Conservation (phyloP, 768 basidiomycete species). For the Pisolithus sp. region DNA sequence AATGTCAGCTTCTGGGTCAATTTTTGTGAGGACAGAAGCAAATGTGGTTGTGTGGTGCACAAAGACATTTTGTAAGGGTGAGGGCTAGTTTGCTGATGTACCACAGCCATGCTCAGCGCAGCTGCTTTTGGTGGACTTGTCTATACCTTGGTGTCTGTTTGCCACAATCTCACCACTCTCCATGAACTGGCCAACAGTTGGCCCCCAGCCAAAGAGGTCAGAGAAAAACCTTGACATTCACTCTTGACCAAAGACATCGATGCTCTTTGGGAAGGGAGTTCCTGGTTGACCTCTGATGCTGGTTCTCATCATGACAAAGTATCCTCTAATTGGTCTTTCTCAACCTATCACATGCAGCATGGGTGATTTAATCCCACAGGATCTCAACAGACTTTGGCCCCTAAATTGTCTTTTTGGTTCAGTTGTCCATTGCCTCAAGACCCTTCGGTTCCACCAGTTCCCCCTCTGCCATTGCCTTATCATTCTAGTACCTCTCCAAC, state of each 20-base stretch:
- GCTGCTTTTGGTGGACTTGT: constrained; percentile 53
- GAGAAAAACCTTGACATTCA: constrained; percentile 53
- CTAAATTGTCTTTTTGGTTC: constrained; percentile 63
- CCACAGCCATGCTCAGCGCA: constrained; percentile 46
- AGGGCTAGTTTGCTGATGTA: too few relatives aligned
- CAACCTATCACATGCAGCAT: constrained; percentile 47
- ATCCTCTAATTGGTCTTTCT: constrained; percentile 66
- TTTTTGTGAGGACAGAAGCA: too few relatives aligned
- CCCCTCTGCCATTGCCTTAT: too few relatives aligned
- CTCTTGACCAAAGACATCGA: constrained; percentile 70
- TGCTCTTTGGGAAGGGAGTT: constrained; percentile 65
- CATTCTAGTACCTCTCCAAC: too few relatives aligned
- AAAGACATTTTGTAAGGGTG: too few relatives aligned
- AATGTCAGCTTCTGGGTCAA: too few relatives aligned
- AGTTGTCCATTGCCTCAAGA: constrained; percentile 39
- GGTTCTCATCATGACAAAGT: constrained; percentile 45
- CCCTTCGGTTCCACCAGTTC: constrained; percentile 48
- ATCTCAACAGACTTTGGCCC: constrained; percentile 27
- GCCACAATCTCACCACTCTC: constrained; percentile 53
- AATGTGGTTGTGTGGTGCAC: too few relatives aligned
- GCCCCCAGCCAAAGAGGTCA: constrained; percentile 50
- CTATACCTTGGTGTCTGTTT: constrained; percentile 57
- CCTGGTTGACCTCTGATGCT: constrained; percentile 73
- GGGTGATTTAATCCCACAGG: constrained; percentile 10
- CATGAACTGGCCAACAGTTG: constrained; percentile 49